Base-by-base conservation (phyloP, 768 basidiomycete species). In the Boletus rubroflammeus region DNA sequence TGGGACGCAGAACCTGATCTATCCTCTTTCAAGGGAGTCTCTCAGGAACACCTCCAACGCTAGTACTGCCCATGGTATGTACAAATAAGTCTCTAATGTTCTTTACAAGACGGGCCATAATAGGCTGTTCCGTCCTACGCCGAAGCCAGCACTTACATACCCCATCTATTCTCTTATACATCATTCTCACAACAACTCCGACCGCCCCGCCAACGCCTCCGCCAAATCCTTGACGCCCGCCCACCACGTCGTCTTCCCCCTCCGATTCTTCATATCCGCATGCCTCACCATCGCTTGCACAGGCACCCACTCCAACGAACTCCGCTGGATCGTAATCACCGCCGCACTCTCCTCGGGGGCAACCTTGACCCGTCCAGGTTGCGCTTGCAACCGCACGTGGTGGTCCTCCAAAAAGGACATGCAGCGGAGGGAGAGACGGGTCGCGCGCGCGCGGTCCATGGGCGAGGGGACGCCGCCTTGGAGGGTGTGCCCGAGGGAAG, bases 381-480 rank as follows among this genome's bases (percentile, higher is more conserved):
- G 80, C 36, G 72, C 68, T 38, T 70, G 63, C n/a, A 91, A 68
- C 28, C 69, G 64, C 23, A 76, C 75, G 67, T 91, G 88, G 59
- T 96, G 85, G 47, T 81, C 68, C 73, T 98, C 97, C 55, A 98
- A 79, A 81, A 97, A 98, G 32, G 84, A 75, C 91, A 99, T 94
- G 75, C 92, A 96, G 62, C 91, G 87, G 57, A 96, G 76, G 8
- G 96, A 85, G 41, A 98, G 81, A 31, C 97, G 88, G 7, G 89
- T 86, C 3, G 93, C 97, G 26, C 93, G 89, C 0, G 88, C 85
- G 47, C 96, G 90, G 74, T 98, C 97, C 62, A 91, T 80, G 0
- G 97, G 97, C 0, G 96, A 97, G 5, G 97, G 97, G 17, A 93
- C 85, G 3, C 94, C 94, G 8, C 97, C 97, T 66, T 99, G 97